A percentile compares a stretch with the other conserved stretches of the same genome.
Conservation (phyloP, 257 asterid genomes). For the Lithospermum erythrorhizon region DNA sequence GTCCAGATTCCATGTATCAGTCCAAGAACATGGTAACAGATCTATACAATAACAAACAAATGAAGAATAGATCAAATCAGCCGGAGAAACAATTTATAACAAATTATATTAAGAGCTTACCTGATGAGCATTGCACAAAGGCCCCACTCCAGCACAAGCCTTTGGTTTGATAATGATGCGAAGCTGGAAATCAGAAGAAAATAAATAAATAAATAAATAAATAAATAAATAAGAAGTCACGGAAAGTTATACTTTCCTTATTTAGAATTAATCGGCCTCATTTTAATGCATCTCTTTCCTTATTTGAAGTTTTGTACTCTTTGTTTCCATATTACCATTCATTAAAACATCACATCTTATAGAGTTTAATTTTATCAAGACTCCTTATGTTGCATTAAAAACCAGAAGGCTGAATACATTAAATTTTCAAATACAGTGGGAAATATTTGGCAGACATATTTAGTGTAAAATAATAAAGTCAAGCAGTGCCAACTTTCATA, state of each 20-base stretch:
- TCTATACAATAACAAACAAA: slow-evolving; percentile 32
- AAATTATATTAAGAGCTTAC: slow-evolving; percentile 22
- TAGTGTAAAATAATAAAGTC: not conserved
- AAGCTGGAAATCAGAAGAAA: slow-evolving; percentile 29
- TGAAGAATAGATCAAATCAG: slow-evolving; percentile 9
- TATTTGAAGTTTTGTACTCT: not conserved
- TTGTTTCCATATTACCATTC: not conserved
- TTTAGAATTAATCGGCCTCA: not conserved
- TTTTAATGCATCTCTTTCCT: not conserved
- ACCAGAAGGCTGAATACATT: not conserved
- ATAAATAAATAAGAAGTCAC: not conserved
- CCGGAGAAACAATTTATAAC: not conserved
- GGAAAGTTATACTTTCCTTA: not conserved
- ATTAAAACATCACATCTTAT: not conserved
- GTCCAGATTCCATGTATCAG: slow-evolving; percentile 91
- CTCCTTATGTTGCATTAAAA: not conserved
- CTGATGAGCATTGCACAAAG: slow-evolving; percentile 80
- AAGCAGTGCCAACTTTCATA: too few relatives aligned
- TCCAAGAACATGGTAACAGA: slow-evolving; percentile 93
- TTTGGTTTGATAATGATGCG: slow-evolving; percentile 77
- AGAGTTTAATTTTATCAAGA: too few relatives aligned
- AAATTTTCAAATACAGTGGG: not conserved
- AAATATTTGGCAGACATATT: not conserved
- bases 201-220: too few relatives aligned
- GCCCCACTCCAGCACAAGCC: slow-evolving; percentile 80